phyloP scores from a whole-genome alignment of 73 alveolate species.

The Symbiodinium pilosum region DNA sequence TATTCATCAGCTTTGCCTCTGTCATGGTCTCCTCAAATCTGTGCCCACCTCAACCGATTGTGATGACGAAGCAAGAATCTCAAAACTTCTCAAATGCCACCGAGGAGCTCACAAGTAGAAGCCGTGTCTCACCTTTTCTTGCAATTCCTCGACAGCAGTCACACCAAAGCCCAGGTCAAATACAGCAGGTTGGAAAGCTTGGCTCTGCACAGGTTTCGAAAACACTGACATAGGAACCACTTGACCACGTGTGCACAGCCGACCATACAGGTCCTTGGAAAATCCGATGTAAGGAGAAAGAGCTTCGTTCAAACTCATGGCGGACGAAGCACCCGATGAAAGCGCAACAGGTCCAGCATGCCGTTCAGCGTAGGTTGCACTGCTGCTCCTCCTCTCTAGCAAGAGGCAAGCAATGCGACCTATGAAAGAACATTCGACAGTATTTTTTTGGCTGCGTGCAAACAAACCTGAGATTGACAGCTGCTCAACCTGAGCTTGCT shows the following conservation, averaged over 20 bases:
- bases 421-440: no score
- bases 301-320: no score
- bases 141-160: not conserved
- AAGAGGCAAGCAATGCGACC: no score
- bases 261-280: constrained; percentile 41
- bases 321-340: constrained; percentile 38
- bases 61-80: no score
- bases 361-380: constrained; percentile 32
- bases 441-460: no score
- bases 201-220: not conserved
- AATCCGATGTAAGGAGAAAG: not conserved
- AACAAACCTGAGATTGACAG: no score
- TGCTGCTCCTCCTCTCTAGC: no score
- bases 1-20: no score
- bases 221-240: constrained; percentile 17
- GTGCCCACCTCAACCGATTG: no score
- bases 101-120: not conserved
- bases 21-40: no score
- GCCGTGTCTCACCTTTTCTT: not conserved
- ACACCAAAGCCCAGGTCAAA: not conserved
- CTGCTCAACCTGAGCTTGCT: no score
- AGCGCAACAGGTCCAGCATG: constrained; percentile 69
- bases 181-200: not conserved
- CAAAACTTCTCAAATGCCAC: no score
- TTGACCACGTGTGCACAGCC: constrained; percentile 61